A percentile compares a stretch with the other conserved stretches of the same genome.
phyloP scores from a whole-genome alignment of 148 eudicot species.

The Dianthus caryophyllus region DNA sequence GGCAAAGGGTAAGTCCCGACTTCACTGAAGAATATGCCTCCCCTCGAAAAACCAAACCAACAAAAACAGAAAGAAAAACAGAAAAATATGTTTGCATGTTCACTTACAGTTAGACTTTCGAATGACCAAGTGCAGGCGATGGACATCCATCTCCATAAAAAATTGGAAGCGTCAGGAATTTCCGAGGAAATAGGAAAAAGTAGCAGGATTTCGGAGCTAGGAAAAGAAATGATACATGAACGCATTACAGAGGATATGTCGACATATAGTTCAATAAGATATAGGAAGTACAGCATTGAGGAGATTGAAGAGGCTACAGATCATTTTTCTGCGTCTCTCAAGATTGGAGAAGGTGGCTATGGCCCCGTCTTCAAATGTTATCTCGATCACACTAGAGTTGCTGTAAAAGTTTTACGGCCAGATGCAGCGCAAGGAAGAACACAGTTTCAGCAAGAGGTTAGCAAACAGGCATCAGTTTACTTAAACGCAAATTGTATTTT shows the following conservation, averaged over 20 bases:
- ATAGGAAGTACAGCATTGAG: constrained; percentile 42
- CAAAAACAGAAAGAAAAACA: background rate
- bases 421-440: constrained; percentile 58
- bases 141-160: constrained; percentile 44
- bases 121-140: constrained; percentile 35
- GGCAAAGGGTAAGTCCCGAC: constrained; percentile 16
- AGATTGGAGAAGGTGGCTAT: constrained; percentile 63
- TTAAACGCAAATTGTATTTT: background rate
- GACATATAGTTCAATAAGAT: constrained; percentile 29
- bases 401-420: constrained; percentile 55
- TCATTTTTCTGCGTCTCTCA: constrained; percentile 31
- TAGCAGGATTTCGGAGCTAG: constrained; percentile 25
- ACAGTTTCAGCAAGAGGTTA: constrained; percentile 52
- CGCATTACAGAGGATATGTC: constrained; percentile 17
- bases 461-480: background rate
- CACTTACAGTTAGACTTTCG: background rate
- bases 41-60: background rate
- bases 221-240: constrained; percentile 23
- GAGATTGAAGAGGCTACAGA: constrained; percentile 56
- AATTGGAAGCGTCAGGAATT: constrained; percentile 27
- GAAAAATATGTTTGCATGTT: background rate
- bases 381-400: constrained; percentile 60
- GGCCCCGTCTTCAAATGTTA: constrained; percentile 54
- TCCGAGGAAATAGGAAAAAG: constrained; percentile 35
- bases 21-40: background rate